Conservation (phyloP, 2,329 filamentous ascomycete genomes). For the Plenodomus tracheiphilus region DNA sequence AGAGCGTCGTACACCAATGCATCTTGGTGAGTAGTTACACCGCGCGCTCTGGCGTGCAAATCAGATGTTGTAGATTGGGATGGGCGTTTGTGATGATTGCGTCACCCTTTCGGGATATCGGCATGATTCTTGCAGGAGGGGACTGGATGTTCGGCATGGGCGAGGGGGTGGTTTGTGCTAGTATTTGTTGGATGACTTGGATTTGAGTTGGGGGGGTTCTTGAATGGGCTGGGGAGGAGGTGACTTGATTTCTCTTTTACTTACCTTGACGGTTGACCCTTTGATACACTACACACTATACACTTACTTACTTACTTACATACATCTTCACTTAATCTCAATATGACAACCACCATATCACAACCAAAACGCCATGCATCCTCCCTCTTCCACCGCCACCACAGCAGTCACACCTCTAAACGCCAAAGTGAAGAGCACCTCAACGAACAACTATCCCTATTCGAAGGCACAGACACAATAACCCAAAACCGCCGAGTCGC, state of each 20-base stretch:
- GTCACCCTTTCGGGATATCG: not conserved
- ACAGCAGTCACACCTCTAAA: slow-evolving; percentile 6
- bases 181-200: not conserved
- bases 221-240: not conserved
- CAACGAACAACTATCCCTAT: slow-evolving; percentile 1
- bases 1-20: not conserved
- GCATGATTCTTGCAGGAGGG: not conserved
- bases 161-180: not conserved
- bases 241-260: not conserved
- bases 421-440: not conserved
- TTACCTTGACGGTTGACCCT: not conserved
- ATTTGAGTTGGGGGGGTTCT: not conserved
- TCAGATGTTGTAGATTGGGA: not conserved
- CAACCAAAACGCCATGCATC: slow-evolving; percentile 10
- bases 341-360: slow-evolving; percentile 12
- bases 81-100: not conserved
- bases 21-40: not conserved
- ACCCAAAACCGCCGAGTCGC: slow-evolving; percentile 17
- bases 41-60: not conserved
- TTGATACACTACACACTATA: not conserved
- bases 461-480: slow-evolving; percentile 22
- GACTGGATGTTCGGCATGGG: not conserved
- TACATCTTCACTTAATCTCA: not conserved
- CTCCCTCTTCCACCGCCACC: slow-evolving; percentile 9
- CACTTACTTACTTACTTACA: too few relatives aligned